Evolutionary conservation across 2,329 filamentous ascomycete genomes (phyloP), one percentile per base, ranked within the genome.

Genomic region (Pseudonectria buxi): DNA sequence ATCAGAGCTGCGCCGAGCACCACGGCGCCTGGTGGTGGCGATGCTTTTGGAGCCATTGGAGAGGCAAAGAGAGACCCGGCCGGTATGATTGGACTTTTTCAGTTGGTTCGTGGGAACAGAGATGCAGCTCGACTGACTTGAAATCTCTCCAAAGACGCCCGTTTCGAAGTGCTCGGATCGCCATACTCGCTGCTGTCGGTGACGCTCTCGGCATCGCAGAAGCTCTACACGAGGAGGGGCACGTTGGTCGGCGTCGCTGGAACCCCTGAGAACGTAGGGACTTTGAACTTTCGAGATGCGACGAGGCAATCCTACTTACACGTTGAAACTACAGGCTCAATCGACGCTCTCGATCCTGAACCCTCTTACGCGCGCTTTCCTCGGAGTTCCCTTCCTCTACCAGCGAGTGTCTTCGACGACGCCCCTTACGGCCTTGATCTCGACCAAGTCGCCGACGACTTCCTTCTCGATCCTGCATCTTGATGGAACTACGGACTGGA

Each of bases 121-220:
- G 14, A 15, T 14, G 13, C 16, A 25, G 18, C 18, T 22, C 18
- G 18, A 32, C 44, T 55, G 33, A 52, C 43, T 14, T 18, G 24
- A 14, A 7, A 7, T 15, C n/a, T 14, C n/a, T 38, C 18, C 18
- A 7, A 50, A 95, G 92, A 96, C 74, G 92, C 92, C 36, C 81
- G 81, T 39, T 98, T 98, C 62, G 87, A 96, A 63, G 87, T 96
- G 31, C 70, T 98, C 46, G 92, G 92, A 43, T 78, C 86, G 15
- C 88, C 90, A 2, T 92, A 92, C 63, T 96, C 92, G 36, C 78
- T 98, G 45, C 81, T 98, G 50, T 95, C 90, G 14, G 89, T 95
- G 46, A 86, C 83, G 7, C 76, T 98, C 34, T 94, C 92, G 25
- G 86, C 92, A 28, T 96, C 90, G 24, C 90, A 96, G 62, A 83